phyloP scores from a whole-genome alignment of 169 alveolate genomes.

The Perkinsus olseni region DNA sequence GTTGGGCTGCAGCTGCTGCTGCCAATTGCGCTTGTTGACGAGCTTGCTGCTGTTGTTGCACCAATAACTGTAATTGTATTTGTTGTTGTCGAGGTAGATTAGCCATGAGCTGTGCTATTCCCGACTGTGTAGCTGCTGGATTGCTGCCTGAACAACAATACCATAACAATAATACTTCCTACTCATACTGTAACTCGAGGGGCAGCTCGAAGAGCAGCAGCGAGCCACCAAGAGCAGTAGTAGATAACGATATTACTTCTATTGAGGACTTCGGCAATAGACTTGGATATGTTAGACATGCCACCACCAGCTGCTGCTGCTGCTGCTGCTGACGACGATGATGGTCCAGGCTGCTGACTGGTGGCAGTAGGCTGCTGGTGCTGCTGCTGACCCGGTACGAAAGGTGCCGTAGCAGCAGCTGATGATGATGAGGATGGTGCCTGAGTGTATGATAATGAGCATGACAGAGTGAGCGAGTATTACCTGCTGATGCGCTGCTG shows the following conservation, averaged over 20 bases:
- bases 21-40: not conserved
- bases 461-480: too few relatives aligned
- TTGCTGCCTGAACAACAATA: not conserved
- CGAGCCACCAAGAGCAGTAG: too few relatives aligned
- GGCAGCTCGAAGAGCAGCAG: too few relatives aligned
- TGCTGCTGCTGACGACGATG: not conserved
- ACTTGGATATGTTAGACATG: not conserved
- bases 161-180: not conserved
- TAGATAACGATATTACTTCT: not conserved
- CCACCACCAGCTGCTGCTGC: not conserved
- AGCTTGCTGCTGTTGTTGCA: not conserved
- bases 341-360: too few relatives aligned
- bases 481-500: too few relatives aligned
- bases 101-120: not conserved
- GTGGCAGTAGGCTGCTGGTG: not conserved
- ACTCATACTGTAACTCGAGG: too few relatives aligned
- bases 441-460: too few relatives aligned
- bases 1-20: not conserved
- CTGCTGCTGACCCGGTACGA: not conserved
- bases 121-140: not conserved
- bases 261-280: not conserved
- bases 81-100: not conserved
- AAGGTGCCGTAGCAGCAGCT: too few relatives aligned
- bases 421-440: too few relatives aligned
- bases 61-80: not conserved